These are phyloP conservation scores for Xylariaceae sp. DNA, from an alignment of 2,329 filamentous ascomycete species.

Conservation along the genomic window DNA sequence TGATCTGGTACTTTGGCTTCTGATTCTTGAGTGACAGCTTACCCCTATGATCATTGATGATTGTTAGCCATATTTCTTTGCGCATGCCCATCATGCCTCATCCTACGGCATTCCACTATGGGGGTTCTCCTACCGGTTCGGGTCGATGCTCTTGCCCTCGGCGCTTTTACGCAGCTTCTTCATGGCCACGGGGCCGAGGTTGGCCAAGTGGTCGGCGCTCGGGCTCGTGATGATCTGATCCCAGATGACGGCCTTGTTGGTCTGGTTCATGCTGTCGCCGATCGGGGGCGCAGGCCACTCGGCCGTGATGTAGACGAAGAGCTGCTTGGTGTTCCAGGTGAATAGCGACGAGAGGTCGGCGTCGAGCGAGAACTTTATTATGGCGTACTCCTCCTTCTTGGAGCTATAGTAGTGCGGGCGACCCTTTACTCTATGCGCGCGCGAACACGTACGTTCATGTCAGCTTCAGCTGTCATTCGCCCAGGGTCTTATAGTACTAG, in stretches of 20 bases:
- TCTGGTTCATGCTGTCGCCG: slow-evolving; percentile 33
- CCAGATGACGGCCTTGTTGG: slow-evolving; percentile 86
- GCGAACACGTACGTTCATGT: no score
- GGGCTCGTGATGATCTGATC: slow-evolving; percentile 84
- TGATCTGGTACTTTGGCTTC: slow-evolving; percentile 95
- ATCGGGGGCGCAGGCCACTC: slow-evolving; percentile 49
- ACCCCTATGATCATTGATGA: slow-evolving; percentile 51
- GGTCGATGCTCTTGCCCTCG: slow-evolving; percentile 57
- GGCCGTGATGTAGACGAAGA: slow-evolving; percentile 94
- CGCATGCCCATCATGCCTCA: background rate
- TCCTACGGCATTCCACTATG: no score
- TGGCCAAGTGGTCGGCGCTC: slow-evolving; percentile 58
- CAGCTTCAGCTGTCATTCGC: slow-evolving; percentile 9
- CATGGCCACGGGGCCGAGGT: slow-evolving; percentile 54
- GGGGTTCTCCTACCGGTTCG: slow-evolving; percentile 41
- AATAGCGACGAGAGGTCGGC: slow-evolving; percentile 89
- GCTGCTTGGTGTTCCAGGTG: slow-evolving; percentile 98
- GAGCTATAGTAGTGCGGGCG: slow-evolving; percentile 92
- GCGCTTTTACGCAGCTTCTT: slow-evolving; percentile 59
- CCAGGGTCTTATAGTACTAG: no score
- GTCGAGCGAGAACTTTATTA: slow-evolving; percentile 89
- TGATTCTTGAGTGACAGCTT: slow-evolving; percentile 76
- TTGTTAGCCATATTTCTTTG: slow-evolving; percentile 9
- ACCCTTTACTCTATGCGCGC: slow-evolving; percentile 65
- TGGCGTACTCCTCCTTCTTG: slow-evolving; percentile 93